A percentile compares a stretch with the other conserved stretches of the same genome.
Conservation (phyloP, 2,329 filamentous ascomycete species). For the Alternaria gansuensis region DNA sequence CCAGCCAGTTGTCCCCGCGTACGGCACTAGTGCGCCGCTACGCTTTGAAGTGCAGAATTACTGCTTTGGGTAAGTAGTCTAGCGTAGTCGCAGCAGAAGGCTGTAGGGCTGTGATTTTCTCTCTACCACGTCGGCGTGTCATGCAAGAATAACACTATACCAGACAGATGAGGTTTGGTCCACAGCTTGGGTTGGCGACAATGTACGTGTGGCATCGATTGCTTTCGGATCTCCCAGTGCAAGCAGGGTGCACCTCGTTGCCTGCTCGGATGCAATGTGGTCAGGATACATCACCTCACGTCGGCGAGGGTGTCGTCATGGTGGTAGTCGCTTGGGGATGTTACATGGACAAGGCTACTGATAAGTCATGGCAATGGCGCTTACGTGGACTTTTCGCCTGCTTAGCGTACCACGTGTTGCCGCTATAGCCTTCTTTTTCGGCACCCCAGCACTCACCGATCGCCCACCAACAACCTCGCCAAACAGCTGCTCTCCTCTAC, state of each 20-base stretch:
- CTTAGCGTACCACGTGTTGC: constrained; percentile 12
- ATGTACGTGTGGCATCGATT: background rate
- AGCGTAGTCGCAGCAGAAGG: constrained; percentile 9
- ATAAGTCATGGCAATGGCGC: constrained; percentile 25
- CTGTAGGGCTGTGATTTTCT: constrained; percentile 8
- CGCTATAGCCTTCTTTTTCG: constrained; percentile 1
- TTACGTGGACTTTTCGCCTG: constrained; percentile 17
- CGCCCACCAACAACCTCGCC: background rate
- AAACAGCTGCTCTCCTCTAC: background rate
- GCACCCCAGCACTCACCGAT: constrained; percentile 18
- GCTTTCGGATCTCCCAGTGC: background rate
- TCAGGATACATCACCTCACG: background rate
- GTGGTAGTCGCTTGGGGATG: constrained; percentile 8
- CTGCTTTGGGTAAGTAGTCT: constrained; percentile 13
- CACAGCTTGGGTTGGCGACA: background rate
- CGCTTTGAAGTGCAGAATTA: constrained; percentile 10
- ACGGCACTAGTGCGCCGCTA: constrained; percentile 8
- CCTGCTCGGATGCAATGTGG: constrained; percentile 1
- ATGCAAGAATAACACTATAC: constrained; percentile 1
- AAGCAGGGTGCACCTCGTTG: background rate
- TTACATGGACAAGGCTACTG: constrained; percentile 15
- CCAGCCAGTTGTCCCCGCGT: constrained; percentile 6
- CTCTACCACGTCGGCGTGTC: constrained; percentile 4
- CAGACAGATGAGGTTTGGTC: background rate
- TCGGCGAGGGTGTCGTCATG: constrained; percentile 4